Evolutionary conservation across 2,329 filamentous ascomycete genomes (phyloP).

Genomic region (Penicillium sp.): DNA sequence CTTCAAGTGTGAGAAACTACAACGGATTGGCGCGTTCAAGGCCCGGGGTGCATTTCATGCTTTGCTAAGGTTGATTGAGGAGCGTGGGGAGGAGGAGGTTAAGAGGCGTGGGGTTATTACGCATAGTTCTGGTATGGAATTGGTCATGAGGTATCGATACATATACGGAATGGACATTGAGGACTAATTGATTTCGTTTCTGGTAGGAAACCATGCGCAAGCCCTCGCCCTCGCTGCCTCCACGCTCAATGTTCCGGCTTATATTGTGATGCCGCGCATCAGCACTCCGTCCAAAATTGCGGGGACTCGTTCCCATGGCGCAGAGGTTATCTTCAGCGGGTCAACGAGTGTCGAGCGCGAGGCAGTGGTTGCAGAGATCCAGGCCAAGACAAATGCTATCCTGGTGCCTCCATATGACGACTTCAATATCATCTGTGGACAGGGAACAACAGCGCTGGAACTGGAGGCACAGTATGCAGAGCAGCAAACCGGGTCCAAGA

Average conservation of each 20-base stretch:
- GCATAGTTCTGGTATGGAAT: conserved; percentile 76
- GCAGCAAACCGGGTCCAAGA: conserved; percentile 53
- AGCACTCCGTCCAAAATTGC: conserved; percentile 85
- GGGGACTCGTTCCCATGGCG: conserved; percentile 78
- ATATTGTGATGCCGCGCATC: conserved; percentile 93
- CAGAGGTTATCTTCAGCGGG: conserved; percentile 79
- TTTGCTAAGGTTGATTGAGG: conserved; percentile 69
- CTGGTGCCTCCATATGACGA: conserved; percentile 92
- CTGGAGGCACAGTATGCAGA: conserved; percentile 73
- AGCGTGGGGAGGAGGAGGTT: conserved; percentile 67
- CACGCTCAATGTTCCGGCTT: conserved; percentile 74
- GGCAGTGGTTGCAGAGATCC: conserved; percentile 72
- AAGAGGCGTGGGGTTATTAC: conserved; percentile 77
- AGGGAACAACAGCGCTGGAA: conserved; percentile 89
- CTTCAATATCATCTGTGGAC: conserved; percentile 86
- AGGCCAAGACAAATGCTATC: conserved; percentile 73
- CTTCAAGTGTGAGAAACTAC: conserved; percentile 96
- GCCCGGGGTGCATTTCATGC: conserved; percentile 89
- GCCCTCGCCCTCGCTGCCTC: conserved; percentile 84
- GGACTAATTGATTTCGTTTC: background rate
- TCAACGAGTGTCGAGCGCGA: conserved; percentile 82
- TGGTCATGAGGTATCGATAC: background rate
- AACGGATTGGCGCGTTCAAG: conserved; percentile 92
- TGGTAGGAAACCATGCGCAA: conserved; percentile 90
- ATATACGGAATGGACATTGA: background rate